A percentile compares a stretch with the other conserved stretches of the same genome.
Evolutionary conservation across 2,329 filamentous ascomycete genomes (phyloP).

Genomic region (Cercospora brassicicola): DNA sequence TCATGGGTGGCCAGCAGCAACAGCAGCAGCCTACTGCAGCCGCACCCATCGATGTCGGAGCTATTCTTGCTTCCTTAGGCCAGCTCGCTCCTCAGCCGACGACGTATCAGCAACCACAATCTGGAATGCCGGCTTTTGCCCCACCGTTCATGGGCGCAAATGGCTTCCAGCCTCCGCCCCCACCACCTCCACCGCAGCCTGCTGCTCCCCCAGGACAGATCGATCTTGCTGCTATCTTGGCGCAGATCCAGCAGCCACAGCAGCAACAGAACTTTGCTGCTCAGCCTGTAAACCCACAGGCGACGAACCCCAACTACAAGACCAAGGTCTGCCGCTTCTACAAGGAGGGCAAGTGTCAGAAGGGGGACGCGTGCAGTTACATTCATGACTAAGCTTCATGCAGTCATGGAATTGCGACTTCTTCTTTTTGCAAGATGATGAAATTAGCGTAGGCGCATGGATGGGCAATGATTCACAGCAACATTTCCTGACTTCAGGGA

Average conservation of each 20-base stretch:
- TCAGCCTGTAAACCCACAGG: constrained; percentile 33
- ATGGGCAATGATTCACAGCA: not conserved
- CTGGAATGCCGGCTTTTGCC: constrained; percentile 16
- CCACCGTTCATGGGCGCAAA: constrained; percentile 26
- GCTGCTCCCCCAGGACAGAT: constrained; percentile 16
- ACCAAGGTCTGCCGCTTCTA: constrained; percentile 53
- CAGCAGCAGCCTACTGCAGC: constrained; percentile 12
- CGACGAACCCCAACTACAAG: constrained; percentile 35
- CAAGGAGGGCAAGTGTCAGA: constrained; percentile 55
- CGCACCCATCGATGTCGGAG: not conserved
- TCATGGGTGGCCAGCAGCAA: constrained; percentile 9
- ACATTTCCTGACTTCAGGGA: not conserved
- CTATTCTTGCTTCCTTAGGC: constrained; percentile 14
- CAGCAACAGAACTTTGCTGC: constrained; percentile 35
- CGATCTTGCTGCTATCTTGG: constrained; percentile 37
- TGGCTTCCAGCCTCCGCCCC: constrained; percentile 17
- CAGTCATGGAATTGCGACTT: not conserved
- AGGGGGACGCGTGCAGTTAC: constrained; percentile 41
- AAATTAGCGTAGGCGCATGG: constrained; percentile 17
- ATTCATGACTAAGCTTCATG: constrained; percentile 31
- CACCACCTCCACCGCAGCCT: constrained; percentile 20
- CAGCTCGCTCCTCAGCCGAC: constrained; percentile 19
- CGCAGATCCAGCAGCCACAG: constrained; percentile 25
- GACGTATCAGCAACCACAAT: constrained; percentile 22
- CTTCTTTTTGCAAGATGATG: constrained; percentile 1